Evolutionary conservation across 352 stramenopile species (phyloP), one percentile per base, ranked within the genome.

Genomic region (Phytophthora vignae): DNA sequence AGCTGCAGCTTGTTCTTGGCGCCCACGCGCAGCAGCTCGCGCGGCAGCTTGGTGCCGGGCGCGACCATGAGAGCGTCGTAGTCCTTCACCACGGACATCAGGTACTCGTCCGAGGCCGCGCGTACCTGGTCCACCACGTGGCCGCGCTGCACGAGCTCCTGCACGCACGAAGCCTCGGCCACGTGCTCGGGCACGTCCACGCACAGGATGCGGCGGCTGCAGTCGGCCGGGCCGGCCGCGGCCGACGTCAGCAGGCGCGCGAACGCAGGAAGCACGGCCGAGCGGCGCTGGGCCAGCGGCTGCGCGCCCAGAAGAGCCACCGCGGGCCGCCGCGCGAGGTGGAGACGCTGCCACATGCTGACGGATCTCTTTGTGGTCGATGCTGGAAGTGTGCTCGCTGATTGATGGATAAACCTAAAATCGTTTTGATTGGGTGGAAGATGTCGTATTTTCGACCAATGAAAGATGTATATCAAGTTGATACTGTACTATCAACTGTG

Each of bases 1-100:
- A 92, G 58, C 69, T 84, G 67, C 52, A 94, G 60, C 46, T 83
- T 82, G 33, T 65, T 63, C 56, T 75, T 77, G n/a, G 82, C 74
- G 12, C 82, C 87, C 1, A 64, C 55, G 7, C 69, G 69, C 31
- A 93, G 71, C 55, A 91, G 40, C 12, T 80, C 74, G 2, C 75
- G 75, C 22, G 84, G 71, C 15, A 94, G 58, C 42, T 76, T 73
- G 17, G 85, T 87, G 11, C 63, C 64, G 0, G 85, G 84, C 5
- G 84, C 82, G 55, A 90, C 83, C 6, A 94, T 44, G 25, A 94
- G 70, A 53, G 85, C 87, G 64, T 93, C 87, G 62, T 91, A 93
- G 36, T 83, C 67, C 29, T 61, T 73, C 27, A 83, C 76, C 12
- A 79, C 60, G 1, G 66, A 71, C 2, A 61, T 60, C 42, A 90